Evolutionary conservation across 2,329 filamentous ascomycete species (phyloP), one percentile per base, ranked within the genome.

Genomic region (Hansfordia pulvinata): DNA sequence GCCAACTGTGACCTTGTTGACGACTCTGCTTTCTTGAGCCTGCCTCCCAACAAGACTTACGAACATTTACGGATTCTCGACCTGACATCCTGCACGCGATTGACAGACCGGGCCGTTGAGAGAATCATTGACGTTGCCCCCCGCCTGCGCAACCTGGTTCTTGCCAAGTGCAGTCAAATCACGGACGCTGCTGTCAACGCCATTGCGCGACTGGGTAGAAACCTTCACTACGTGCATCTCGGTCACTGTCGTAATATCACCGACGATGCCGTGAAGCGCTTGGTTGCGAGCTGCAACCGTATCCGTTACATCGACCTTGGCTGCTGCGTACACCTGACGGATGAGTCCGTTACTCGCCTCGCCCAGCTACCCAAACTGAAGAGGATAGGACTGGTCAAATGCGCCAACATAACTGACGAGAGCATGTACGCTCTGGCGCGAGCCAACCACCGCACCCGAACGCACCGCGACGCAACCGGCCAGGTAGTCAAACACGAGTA

Each of bases 251-350:
- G 73, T 16, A 75, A 86, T 24, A 86, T 98, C 44, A 94, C 88
- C 1, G 90, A 98, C 45, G 66, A 75, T 19, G 86, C 84, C 2
- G 84, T 98, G 11, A 80, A 81, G 41, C 76, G 75, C 29, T 64
- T 98, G 17, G 84, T 94, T 20, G 76, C 78, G 38, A 64, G 63
- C 28, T 98, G 90, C 61, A 96, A 88, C 44, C 74, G 90, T 14
- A 96, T 98, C 38, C 72, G 90, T 29, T 98, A 98, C 49, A 98
- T 98, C 36, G 90, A 98, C 47, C 60, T 98, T 22, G 90, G 90
- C n/a, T 96, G 90, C 56, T 98, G 90, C 53, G 71, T 69, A 10
- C 76, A 83, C 40, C 60, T 98, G 33, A 96, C 90, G 0, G 90
- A 98, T 41, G 64, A 68, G 8, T 94, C 86, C 13, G 79, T 98